Base-by-base conservation (phyloP, 768 basidiomycete genomes). In the Russula olivacea region DNA sequence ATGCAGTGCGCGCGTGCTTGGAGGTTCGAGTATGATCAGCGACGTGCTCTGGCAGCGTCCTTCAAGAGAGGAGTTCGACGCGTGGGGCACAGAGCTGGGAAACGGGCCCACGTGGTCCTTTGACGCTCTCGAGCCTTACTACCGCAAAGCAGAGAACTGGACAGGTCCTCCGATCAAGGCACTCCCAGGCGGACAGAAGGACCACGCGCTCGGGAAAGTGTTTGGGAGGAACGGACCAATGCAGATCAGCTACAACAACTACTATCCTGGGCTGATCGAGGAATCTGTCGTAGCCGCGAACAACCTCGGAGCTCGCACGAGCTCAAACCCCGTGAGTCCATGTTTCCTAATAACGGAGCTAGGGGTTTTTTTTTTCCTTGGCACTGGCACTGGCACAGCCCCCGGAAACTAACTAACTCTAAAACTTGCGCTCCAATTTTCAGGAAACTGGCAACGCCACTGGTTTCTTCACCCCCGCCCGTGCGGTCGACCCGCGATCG, bases 21-120 rank as follows among this genome's bases (percentile, higher is more conserved):
- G 65, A 5, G 65, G 65, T 25, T 66, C 63, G 48, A 66, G 65
- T 54, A 66, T 66, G 65, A 59, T 66, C 65, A 59, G 58, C 48
- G 65, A 66, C 49, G 40, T 66, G 48, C 58, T 66, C n/a, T 66
- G 65, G 65, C 65, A 66, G 54, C 62, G 65, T 17, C 63, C 65
- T 12, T 64, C 58, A n/a, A 52, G 54, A 3, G 65, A 66, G 40
- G 65, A 66, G 48, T 64, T 65, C 25, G 65, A 66, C 19, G 58
- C 34, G 4, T 66, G 65, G 65, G 65, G 65, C 14, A 52, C 54
- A 1, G 65, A 58, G 52, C 63, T 66, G 3, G 65, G 58, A 19
- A 66, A 65, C 17, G 65, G 65, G 14, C 54, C 48, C 2, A 51
- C 51, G 19, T 66, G 65, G 63, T 64, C 63, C 14, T 66, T 55